Base-by-base conservation (phyloP, 176 grass and related monocot genomes). In the Pontederia crassipes region DNA sequence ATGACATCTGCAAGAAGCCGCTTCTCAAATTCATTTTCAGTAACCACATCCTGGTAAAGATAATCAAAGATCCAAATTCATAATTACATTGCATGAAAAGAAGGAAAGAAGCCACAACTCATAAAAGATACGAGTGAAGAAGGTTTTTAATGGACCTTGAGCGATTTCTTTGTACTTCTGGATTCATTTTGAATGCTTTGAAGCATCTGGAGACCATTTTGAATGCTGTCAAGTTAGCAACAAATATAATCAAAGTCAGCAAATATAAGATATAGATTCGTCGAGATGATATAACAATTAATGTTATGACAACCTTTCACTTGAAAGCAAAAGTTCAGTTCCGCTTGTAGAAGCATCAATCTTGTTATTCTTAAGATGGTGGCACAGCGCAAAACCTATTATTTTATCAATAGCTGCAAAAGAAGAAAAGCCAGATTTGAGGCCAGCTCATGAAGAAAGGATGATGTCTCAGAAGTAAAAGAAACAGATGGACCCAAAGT, bases 1-100 rank as follows among this genome's bases (percentile, higher is more conserved):
- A 97, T 97, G 40, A 97, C 87, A 75, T 97, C 92, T 53, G 72
- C 66, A 57, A 97, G 84, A 82, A 97, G 87, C 58, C 75, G 80
- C 60, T 97, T 97, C 83, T 97, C 92, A 73, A 91, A 97, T 58
- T 97, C 92, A 62, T 97, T 97, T 52, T 97, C 92, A 0, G 84
- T 91, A 12, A 35, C 59, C 11, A 97, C 84, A 82, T 97, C 92
- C 92, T 97, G 75, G 32, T 40, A 40, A 40, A 40, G 17, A 28
- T 49, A 9, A 24, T 24, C 20, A 24, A 62, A 28, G 20, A 48
- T 12, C 50, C 62, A 65, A 75, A 17, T 58, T 63, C 20, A 12
- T 24, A 73, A 40, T 40, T 40, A 40, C 32, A 3, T 40, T 40
- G 32, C 32, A 40, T 7, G 32, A 40, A 40, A 40, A 40, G 32